Base-by-base conservation (phyloP, 371 early-diverging fungal species). In the Basidiobolus meristosporus region DNA sequence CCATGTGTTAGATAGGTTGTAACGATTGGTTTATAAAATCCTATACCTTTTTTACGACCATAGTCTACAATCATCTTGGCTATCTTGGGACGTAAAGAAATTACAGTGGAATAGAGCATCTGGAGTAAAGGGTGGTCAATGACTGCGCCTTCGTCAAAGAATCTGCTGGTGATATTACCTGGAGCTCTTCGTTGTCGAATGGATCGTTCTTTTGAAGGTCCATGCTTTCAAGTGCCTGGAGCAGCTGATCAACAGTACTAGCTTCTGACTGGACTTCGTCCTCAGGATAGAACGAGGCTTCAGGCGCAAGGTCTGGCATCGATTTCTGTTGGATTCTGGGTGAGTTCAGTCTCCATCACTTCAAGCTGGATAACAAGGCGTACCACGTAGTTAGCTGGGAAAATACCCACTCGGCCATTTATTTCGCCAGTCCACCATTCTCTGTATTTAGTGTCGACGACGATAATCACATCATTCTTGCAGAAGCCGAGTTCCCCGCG, bases 351-450 rank as follows among this genome's bases (percentile, higher is more conserved):
- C n/a, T n/a, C 59, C 60, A 44, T 10, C 7, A 15, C 16, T 12
- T 5, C 7, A 31, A 36, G 26, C 9, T 30, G n/a, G 11, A 38
- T 22, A 1, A 38, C 7, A 17, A 15, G 23, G 40, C 48, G 50
- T 53, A 75, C 78, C 26, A 87, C 86, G 57, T 90, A 87, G 48
- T 87, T 87, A 9, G 77, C 68, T 15, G 90, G 90, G 47, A 90
- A 86, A 39, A 90, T 79, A 10, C 90, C 90, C 16, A 69, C 63
- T 22, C 62, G 62, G 21, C 81, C 80, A 30, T 62, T 56, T 19
- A 73, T 47, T 45, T 77, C 77, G 7, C 87, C 90, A 52, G 81
- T 81, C 88, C 88, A 90, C 90, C 90, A 90, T 45, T 87, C 87
- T 43, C 76, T 66, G 48, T 82, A 87, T 0, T 83, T 79, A 33